Base-by-base conservation (phyloP, 257 asterid species). In the Gynochthodes officinalis region DNA sequence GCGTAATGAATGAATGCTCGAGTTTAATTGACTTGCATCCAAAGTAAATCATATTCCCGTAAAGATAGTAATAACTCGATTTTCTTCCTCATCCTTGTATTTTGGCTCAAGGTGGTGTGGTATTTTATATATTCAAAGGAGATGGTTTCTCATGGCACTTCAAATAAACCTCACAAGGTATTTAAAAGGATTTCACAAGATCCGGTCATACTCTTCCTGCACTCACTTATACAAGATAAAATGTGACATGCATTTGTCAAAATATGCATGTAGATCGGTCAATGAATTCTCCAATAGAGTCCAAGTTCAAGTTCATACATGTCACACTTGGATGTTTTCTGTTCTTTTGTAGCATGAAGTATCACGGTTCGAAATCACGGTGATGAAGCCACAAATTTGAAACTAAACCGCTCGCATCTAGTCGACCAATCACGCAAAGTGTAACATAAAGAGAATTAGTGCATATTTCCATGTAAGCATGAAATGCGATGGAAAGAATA, bases 381-480 rank as follows among this genome's bases (percentile, higher is more conserved):
- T 88, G 61, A 87, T 73, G 63, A 87, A 91, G 71, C 94, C 96
- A 74, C 91, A 85, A 32, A 85, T 55, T 81, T 92, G 93, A 86
- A 43, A 82, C 81, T 69, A 86, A 78, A 87, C 91, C 86, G 80
- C 89, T 90, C 37, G 68, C 80, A 53, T 88, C 73, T 78, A 88
- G 94, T 58, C 94, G 96, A 86, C 97, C 97, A 92, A 53, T 92
- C 97, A 96, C 90, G 79, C 54, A 70, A 62, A 73, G 19, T n/a
- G n/a, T 25, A 25, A 53, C 49, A 68, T 1, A 58, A 7, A 6
- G 52, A 70, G 27, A 50, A 67, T 39, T 40, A 39, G 44, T 57
- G 40, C 70, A 67, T 16, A 71, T 46, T 46, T 46, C 43, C 25
- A 35, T 27, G 44, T 9, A 63, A 35, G 46, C 30, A 7, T 52